Evolutionary conservation across 75 land plant species (phyloP).

Genomic region (Sequoiadendron giganteum): DNA sequence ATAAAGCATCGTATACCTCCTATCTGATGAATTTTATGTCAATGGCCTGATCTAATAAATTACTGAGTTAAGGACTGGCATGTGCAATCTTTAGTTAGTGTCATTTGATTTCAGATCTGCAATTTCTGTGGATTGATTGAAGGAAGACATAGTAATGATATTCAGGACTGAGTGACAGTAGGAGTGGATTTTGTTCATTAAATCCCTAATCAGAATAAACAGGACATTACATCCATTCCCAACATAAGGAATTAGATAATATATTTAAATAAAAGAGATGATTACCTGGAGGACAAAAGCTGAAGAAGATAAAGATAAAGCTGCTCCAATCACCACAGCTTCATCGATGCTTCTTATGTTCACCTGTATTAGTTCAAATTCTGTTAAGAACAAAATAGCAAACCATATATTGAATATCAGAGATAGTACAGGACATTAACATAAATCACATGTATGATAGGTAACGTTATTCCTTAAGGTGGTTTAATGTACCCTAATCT

Average conservation of each 20-base stretch:
- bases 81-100: too few species aligned
- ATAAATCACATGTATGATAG: background rate
- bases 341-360: constrained; percentile 94
- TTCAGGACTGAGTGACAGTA: too few species aligned
- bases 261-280: background rate
- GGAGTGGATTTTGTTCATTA: too few species aligned
- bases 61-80: too few species aligned
- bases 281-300: constrained; percentile 96
- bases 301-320: constrained; percentile 92
- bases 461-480: background rate
- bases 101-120: too few species aligned
- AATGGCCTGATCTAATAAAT: too few species aligned
- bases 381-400: background rate
- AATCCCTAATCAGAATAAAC: too few species aligned
- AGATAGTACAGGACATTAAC: background rate
- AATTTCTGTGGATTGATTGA: too few species aligned
- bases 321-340: constrained; percentile 98
- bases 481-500: background rate
- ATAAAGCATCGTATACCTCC: too few species aligned
- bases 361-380: constrained; percentile 27
- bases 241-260: background rate
- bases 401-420: background rate
- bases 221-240: background rate
- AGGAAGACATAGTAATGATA: too few species aligned
- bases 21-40: too few species aligned